A percentile compares a stretch with the other conserved stretches of the same genome.
These are phyloP conservation scores for Dactylis glomerata DNA, from an alignment of 176 grass and related monocot species.

Conservation along the genomic window DNA sequence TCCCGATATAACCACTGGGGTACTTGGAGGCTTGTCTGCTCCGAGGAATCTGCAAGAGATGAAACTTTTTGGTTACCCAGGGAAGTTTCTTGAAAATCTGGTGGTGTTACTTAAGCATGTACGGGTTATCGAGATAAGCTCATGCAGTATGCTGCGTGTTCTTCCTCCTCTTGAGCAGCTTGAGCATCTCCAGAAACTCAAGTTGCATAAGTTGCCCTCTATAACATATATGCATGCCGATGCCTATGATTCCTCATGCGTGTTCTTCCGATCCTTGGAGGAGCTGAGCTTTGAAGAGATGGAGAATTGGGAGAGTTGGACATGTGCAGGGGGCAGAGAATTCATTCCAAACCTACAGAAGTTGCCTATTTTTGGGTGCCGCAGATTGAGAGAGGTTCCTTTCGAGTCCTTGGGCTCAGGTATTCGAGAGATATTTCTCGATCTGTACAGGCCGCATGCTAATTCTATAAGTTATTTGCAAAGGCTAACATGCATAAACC, in stretches of 20 bases:
- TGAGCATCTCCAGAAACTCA: constrained; percentile 21
- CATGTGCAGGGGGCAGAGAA: background rate
- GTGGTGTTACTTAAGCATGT: background rate
- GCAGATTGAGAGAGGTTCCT: background rate
- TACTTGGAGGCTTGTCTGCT: background rate
- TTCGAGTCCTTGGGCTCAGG: background rate
- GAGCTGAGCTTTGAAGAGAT: constrained; percentile 15
- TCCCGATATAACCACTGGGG: background rate
- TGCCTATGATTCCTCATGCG: background rate
- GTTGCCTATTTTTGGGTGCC: background rate
- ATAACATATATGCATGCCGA: background rate
- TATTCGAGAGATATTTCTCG: background rate
- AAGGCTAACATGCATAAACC: background rate
- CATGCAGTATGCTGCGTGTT: background rate
- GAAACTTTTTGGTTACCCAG: constrained; percentile 8
- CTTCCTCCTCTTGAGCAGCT: constrained; percentile 22
- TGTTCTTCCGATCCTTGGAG: constrained; percentile 12
- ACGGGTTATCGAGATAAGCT: constrained; percentile 8
- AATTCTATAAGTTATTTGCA: constrained; percentile 15
- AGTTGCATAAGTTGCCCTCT: background rate
- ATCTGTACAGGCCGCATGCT: background rate
- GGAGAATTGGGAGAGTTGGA: background rate
- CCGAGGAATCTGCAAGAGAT: background rate
- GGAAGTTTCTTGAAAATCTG: background rate
- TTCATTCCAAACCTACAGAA: constrained; percentile 15